Evolutionary conservation across 371 early-diverging fungal species (phyloP), one percentile per base, ranked within the genome.

Genomic region (Mortierella sp.): DNA sequence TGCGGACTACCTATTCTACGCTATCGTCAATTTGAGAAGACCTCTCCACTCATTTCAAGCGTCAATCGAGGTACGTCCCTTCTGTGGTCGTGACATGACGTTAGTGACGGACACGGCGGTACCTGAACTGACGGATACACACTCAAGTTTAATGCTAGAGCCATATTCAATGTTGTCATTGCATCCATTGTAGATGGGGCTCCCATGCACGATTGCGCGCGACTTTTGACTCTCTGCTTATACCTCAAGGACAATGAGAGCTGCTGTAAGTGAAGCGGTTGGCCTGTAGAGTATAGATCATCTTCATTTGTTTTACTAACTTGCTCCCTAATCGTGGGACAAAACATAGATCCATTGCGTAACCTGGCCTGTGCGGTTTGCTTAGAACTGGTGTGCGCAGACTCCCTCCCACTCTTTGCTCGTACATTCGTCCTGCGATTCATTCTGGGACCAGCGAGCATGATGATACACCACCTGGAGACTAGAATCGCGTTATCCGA

Each of bases 381-480:
- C 19, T 24, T 77, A 13, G 66, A 69, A 2, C 52, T 69, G 24
- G 46, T 62, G 0, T 27, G 51, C 14, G 51, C 47, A 21, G 46
- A 12, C 12, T 44, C 62, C 0, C 24, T 77, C 0, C 66, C 77
- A 1, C 24, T 54, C 27, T 59, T 29, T 37, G 70, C 66, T 10
- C 40, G 70, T 3, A 65, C 52, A 6, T 62, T 55, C 17, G 31
- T 62, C 39, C 25, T 77, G 43, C 40, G 46, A n/a, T 54, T 66
- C 27, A 59, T 77, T 22, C 51, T 69, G 12, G 70, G 66, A 3
- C 70, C 69, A 4, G 77, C 77, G 16, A 54, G 58, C 6, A 69
- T 69, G 52, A 58, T 77, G 21, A 13, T 77, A 44, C 57, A 77
- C 31, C 65, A 77, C 24, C 56, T 65, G 1, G 70, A 77, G 22